Evolutionary conservation across 2,329 filamentous ascomycete genomes (phyloP), one percentile per base, ranked within the genome.

Genomic region (Fusarium udum): DNA sequence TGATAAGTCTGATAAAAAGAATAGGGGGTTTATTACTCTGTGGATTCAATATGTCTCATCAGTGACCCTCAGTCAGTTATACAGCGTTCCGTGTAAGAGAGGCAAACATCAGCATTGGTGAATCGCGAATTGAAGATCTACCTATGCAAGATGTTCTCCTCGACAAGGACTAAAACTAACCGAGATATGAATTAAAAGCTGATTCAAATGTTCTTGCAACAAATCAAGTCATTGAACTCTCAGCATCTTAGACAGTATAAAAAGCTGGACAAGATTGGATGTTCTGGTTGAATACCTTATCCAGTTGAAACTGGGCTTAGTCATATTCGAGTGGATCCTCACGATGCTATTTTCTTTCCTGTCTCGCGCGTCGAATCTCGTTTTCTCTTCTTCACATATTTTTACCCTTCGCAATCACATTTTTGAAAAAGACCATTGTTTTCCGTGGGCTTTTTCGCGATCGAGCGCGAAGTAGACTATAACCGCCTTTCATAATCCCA

Each of bases 401-500:
- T 86, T 69, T 81, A 55, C 69, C 72, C 80, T 82, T 82, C 80
- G 81, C 82, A 75, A 77, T 81, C 80, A 78, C 75, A 78, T 74
- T 80, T 72, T 71, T 79, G 78, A 81, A 79, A 72, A 78, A 79
- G 81, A 79, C 74, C 74, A 75, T 73, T 53, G 56, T 57, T 64
- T 57, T 3, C 76, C 61, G 77, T 85, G 84, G 84, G 82, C 84
- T 82, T 83, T 72, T 85, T 86, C 86, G 83, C 76, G 78, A 78
- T 78, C 79, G 79, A 70, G 80, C 79, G 82, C 81, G 87, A 90
- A 89, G 88, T 83, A 90, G 87, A 90, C 74, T 64, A 83, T 83
- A 46, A 49, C 61, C 81, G 86, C 87, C 85, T 85, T 89, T 90
- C 86, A 89, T 88, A 90, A 90, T 90, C 87, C 86, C 84, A 82